phyloP scores from a whole-genome alignment of 2,329 filamentous ascomycete genomes.

The Colletotrichum salicis region DNA sequence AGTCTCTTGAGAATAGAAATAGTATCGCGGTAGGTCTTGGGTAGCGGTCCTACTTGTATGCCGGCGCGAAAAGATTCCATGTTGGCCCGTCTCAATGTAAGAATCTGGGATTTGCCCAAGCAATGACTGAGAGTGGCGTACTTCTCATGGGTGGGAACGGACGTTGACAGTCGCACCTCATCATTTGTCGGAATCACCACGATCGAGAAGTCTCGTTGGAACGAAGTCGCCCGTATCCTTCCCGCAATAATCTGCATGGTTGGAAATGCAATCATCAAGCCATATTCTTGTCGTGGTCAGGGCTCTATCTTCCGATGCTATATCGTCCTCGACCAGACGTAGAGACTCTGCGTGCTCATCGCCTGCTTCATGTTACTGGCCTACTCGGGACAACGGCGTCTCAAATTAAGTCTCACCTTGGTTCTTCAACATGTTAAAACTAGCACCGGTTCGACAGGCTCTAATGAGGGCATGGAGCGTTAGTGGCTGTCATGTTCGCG shows the following conservation, averaged over 20 bases:
- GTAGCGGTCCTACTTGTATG: background rate
- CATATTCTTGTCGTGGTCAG: background rate
- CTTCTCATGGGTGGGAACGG: background rate
- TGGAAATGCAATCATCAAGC: background rate
- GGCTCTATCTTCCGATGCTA: background rate
- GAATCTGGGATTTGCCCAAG: background rate
- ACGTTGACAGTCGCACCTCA: background rate
- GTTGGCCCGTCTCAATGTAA: background rate
- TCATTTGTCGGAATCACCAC: background rate
- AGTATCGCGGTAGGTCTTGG: conserved; percentile 18
- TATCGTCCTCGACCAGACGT: background rate
- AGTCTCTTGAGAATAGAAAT: background rate
- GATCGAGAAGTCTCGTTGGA: background rate
- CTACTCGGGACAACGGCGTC: too few relatives aligned
- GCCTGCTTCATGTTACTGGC: background rate
- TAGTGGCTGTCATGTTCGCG: too few relatives aligned
- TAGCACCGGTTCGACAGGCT: background rate
- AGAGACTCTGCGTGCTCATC: background rate
- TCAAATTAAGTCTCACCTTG: background rate
- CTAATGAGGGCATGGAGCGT: background rate
- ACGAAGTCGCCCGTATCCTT: background rate
- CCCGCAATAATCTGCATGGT: background rate
- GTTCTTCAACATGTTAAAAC: background rate
- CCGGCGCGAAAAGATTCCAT: background rate
- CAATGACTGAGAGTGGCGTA: background rate